phyloP scores from a whole-genome alignment of 78 protist species.

The Pelomyxa schiedti region DNA sequence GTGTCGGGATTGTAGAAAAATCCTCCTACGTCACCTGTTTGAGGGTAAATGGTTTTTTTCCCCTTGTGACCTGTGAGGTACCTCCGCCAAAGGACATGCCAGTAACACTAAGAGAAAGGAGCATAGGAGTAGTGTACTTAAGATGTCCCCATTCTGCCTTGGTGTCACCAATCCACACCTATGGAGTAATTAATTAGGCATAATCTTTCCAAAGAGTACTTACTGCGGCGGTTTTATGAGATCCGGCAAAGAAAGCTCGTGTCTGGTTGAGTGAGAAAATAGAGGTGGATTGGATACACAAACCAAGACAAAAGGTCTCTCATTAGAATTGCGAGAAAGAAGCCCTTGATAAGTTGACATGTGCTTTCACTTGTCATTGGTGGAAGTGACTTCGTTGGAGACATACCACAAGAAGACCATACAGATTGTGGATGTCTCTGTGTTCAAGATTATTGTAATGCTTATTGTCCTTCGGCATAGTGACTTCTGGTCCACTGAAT shows the following conservation, averaged over 20 bases:
- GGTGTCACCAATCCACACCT: constrained; percentile 99
- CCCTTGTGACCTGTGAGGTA: background rate
- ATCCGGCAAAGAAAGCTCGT: constrained; percentile 87
- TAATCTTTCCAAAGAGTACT: too few relatives aligned
- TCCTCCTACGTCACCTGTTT: constrained; percentile 98
- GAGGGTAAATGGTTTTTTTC: background rate
- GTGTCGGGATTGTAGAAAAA: constrained; percentile 88
- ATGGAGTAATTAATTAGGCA: too few relatives aligned
- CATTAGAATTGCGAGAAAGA: constrained; percentile 10
- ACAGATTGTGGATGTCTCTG: constrained; percentile 73
- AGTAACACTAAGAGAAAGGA: constrained; percentile 68
- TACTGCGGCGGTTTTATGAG: constrained; percentile 90
- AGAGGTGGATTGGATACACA: constrained; percentile 3
- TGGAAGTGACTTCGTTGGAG: background rate
- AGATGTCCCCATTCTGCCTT: constrained; percentile 89
- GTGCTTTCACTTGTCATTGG: background rate
- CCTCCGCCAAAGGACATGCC: constrained; percentile 85
- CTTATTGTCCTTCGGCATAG: constrained; percentile 77
- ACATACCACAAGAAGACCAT: constrained; percentile 35
- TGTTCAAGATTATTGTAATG: constrained; percentile 49
- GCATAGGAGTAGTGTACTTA: constrained; percentile 65
- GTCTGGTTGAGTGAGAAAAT: too few relatives aligned
- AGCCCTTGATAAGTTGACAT: constrained; percentile 28
- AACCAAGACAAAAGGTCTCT: background rate
- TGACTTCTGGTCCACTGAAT: constrained; percentile 92